Percentiles rank a stretch among this genome's conserved stretches.
Conservation (phyloP, 1,139 yeast genomes). For the Pichia sp. region DNA sequence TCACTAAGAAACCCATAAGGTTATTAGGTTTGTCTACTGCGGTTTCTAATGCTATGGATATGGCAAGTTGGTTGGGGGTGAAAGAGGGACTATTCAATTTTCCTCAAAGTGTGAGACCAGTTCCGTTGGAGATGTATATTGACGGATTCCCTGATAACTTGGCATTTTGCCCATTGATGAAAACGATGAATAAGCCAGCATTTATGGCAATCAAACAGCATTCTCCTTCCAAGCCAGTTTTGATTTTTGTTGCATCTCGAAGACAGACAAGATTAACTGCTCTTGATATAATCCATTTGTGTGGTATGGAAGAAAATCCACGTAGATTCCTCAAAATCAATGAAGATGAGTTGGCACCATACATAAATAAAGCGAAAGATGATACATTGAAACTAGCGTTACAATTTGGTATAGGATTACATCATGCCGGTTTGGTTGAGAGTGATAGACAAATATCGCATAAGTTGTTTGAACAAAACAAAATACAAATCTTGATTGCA, state of each 20-base stretch:
- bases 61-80: constrained; percentile 97
- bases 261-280: constrained; percentile 96
- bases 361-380: constrained; percentile 69
- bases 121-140: constrained; percentile 94
- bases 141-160: constrained; percentile 96
- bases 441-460: constrained; percentile 87
- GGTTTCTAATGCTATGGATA: constrained; percentile 93
- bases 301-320: constrained; percentile 94
- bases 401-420: constrained; percentile 95
- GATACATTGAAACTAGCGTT: constrained; percentile 79
- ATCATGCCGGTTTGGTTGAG: constrained; percentile 96
- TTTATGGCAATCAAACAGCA: constrained; percentile 95
- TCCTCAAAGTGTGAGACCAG: constrained; percentile 95
- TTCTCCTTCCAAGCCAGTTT: constrained; percentile 87
- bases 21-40: constrained; percentile 95
- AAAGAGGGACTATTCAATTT: constrained; percentile 86
- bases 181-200: constrained; percentile 96
- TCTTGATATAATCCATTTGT: constrained; percentile 81
- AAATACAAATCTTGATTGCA: constrained; percentile 86
- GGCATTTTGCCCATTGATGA: constrained; percentile 94
- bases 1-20: constrained; percentile 71
- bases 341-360: constrained; percentile 68
- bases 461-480: constrained; percentile 74
- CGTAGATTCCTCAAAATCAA: constrained; percentile 75
- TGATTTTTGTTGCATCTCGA: constrained; percentile 94